Evolutionary conservation across 1,284 basidiomycete genomes (phyloP).

Genomic region (Malassezia sp.): DNA sequence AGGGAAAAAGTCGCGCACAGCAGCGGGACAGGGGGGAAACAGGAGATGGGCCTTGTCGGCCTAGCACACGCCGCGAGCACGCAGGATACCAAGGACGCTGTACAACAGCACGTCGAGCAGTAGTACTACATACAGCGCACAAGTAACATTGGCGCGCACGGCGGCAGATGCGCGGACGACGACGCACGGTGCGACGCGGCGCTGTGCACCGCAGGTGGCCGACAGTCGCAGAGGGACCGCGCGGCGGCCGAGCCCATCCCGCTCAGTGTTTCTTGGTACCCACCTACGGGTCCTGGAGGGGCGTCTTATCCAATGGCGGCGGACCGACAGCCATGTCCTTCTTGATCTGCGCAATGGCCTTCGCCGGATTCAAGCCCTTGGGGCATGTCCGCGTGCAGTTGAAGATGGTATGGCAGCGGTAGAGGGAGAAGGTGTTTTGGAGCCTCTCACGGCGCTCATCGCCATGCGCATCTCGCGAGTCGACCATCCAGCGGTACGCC

Average conservation of each 20-base stretch:
- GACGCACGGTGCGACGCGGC: too few relatives aligned
- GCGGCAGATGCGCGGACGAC: too few relatives aligned
- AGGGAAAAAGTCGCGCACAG: too few relatives aligned
- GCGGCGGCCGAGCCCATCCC: not conserved
- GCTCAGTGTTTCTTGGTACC: not conserved
- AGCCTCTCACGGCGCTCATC: conserved; percentile 77
- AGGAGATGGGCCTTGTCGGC: not conserved
- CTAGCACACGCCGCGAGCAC: not conserved
- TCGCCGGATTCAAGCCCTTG: conserved; percentile 69
- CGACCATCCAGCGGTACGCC: conserved; percentile 82
- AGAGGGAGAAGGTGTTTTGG: conserved; percentile 88
- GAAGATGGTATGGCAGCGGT: conserved; percentile 71
- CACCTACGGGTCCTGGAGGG: conserved; percentile 44
- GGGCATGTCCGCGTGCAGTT: conserved; percentile 90
- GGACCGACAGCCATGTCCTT: conserved; percentile 43
- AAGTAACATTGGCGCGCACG: too few relatives aligned
- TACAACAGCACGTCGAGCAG: too few relatives aligned
- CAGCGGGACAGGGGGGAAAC: not conserved
- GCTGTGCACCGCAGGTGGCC: too few relatives aligned
- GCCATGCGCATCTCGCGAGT: conserved; percentile 74
- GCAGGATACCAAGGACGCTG: too few relatives aligned
- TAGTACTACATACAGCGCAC: too few relatives aligned
- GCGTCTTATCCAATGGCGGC: conserved; percentile 28
- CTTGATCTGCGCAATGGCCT: conserved; percentile 45
- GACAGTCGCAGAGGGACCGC: not conserved